Conservation (phyloP, 2,329 filamentous ascomycete species). For the Phaeosphaeriaceae sp. region DNA sequence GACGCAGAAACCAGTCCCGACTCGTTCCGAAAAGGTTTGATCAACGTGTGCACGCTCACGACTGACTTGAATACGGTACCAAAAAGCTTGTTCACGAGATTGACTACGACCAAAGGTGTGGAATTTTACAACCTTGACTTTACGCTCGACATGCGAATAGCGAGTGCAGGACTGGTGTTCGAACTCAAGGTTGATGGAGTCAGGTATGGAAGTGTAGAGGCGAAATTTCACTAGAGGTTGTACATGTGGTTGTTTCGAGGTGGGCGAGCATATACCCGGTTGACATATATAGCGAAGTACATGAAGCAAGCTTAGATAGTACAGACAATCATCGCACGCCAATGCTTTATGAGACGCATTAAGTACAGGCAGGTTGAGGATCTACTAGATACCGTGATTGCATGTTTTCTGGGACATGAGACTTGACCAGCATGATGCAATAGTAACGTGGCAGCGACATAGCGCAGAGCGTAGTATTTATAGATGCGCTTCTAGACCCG, state of each 20-base stretch:
- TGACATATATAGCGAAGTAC: not conserved
- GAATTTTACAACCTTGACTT: slow-evolving; percentile 86
- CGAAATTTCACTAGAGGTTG: slow-evolving; percentile 71
- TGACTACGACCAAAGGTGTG: slow-evolving; percentile 79
- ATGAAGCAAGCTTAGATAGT: not conserved
- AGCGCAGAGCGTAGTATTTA: not conserved
- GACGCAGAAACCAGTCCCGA: slow-evolving; percentile 71
- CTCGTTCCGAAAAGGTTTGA: slow-evolving; percentile 58
- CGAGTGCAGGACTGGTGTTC: slow-evolving; percentile 77
- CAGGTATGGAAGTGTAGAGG: slow-evolving; percentile 77
- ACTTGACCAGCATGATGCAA: not conserved
- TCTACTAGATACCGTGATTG: not conserved
- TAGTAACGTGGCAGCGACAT: not conserved
- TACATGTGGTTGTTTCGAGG: not conserved
- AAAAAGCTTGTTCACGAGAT: slow-evolving; percentile 72
- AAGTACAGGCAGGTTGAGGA: too few relatives aligned
- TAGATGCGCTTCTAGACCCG: not conserved
- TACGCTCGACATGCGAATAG: slow-evolving; percentile 82
- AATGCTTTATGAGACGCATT: not conserved
- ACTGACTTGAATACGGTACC: slow-evolving; percentile 80
- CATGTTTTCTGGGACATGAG: not conserved
- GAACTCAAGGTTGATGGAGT: slow-evolving; percentile 81
- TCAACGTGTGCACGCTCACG: slow-evolving; percentile 80
- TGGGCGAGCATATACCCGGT: not conserved
- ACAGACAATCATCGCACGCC: not conserved